Conservation (phyloP, 768 basidiomycete species). For the Tricholoma furcatifolium region DNA sequence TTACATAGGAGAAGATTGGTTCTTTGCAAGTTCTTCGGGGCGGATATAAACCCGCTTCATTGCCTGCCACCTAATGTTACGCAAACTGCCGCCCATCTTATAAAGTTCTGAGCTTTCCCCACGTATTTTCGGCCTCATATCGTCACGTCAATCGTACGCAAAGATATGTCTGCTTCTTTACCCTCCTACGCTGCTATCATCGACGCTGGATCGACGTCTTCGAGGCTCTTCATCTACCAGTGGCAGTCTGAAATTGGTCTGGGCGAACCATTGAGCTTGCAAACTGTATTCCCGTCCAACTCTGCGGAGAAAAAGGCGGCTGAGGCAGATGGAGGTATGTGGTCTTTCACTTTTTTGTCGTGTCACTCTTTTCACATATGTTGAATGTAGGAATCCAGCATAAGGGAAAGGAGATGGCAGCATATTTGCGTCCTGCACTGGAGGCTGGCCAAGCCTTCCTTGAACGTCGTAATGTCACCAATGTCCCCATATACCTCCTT, state of each 20-base stretch:
- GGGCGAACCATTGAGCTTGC: slow-evolving; percentile 5
- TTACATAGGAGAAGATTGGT: too few species aligned
- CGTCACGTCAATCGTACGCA: too few species aligned
- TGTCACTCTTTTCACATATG: neutral
- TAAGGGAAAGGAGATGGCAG: slow-evolving; percentile 2
- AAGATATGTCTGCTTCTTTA: neutral
- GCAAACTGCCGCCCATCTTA: too few species aligned
- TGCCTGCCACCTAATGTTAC: too few species aligned
- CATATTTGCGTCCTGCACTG: slow-evolving; percentile 7
- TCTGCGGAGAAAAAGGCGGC: slow-evolving; percentile 6
- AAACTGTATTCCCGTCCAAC: slow-evolving; percentile 3
- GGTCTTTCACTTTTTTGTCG: neutral
- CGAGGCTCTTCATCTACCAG: slow-evolving; percentile 10
- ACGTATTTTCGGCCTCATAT: too few species aligned
- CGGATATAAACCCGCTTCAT: too few species aligned
- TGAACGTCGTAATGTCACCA: neutral
- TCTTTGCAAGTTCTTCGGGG: too few species aligned
- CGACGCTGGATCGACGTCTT: slow-evolving; percentile 13
- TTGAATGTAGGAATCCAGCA: slow-evolving; percentile 5
- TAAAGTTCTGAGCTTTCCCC: too few species aligned
- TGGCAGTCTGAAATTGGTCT: slow-evolving; percentile 9
- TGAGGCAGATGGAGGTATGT: slow-evolving; percentile 4
- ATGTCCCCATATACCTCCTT: slow-evolving; percentile 11
- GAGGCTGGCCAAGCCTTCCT: slow-evolving; percentile 1
- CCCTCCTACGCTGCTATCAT: slow-evolving; percentile 12